Evolutionary conservation across 352 stramenopile species (phyloP), one percentile per base, ranked within the genome.

Genomic region (Phytopythium litorale): DNA sequence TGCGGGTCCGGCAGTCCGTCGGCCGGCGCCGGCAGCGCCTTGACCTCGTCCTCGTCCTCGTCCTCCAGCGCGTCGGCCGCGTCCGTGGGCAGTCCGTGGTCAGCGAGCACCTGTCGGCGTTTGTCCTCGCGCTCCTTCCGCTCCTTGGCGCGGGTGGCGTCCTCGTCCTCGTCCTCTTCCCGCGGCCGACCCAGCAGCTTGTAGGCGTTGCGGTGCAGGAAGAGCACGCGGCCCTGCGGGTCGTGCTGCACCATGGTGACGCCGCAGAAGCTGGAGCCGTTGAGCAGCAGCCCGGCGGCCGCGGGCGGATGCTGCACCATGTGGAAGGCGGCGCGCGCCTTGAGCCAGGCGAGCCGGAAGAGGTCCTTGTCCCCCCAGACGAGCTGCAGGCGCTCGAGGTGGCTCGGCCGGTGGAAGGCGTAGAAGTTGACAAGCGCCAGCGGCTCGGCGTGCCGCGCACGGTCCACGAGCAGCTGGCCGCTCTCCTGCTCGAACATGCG

Each of bases 401-500:
- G 56, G 25, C 69, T 77, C 0, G 78, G 78, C 6, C 48, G 58
- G 37, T 73, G 72, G 56, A 84, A 86, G 35, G 67, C 68, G 54
- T 80, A 85, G 35, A 79, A 72, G 56, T 70, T 63, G 4, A 77
- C 68, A 13, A 73, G 52, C 7, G 76, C 58, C 15, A 85, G 43
- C 5, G 78, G 55, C 0, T 60, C 64, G n/a, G 66, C 55, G 53
- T 77, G 71, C n/a, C 73, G 75, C 43, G 43, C 45, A 40, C 73
- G 68, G 45, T 88, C 66, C 23, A 90, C 74, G 11, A 87, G 56
- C 13, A 90, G 21, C 49, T 90, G 81, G 0, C 78, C 81, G 37
- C 78, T 88, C 49, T 90, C 81, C 67, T 89, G 80, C 58, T 89
- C 78, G 46, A 88, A 88, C 78, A 86, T 87, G 67, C 84, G 66